Evolutionary conservation across 2,329 filamentous ascomycete species (phyloP), one percentile per base, ranked within the genome.

Genomic region (Ramularia endophylla): DNA sequence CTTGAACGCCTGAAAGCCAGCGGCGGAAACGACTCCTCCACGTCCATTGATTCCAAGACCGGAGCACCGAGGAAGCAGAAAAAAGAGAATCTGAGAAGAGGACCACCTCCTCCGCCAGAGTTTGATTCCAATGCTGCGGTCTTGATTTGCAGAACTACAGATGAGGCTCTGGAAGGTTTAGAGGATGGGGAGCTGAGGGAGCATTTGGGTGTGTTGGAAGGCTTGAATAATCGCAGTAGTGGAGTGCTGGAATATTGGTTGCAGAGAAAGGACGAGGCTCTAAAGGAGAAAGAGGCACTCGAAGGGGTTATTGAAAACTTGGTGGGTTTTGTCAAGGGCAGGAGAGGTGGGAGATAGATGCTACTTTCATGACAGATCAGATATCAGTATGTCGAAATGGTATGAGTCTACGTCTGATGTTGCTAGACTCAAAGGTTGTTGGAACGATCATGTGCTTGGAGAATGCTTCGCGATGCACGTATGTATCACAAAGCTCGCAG

Each of bases 231-330:
- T n/a, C 73, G 76, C 16, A 87, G 87, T 3, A 84, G 82, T 41
- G 78, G 86, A 44, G 80, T 89, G 28, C 70, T 95, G 38, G 85
- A 87, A 51, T 94, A 90, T 61, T 97, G 90, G 90, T 76, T 86
- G 54, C 85, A 86, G 69, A 73, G 81, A 55, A 83, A 85, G 39
- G 89, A 95, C 60, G 87, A 88, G 54, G 87, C 90, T 56, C 70
- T 94, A 50, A 86, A 86, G 29, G 90, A 97, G 60, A 83, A 92
- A 54, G 90, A 95, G 61, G 87, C 88, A 2, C 92, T 95, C 62
- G 90, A 97, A 62, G 88, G 87, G 1, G 90, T 97, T 12, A 95
- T 97, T 73, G 90, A 95, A 67, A 95, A 95, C 63, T 65, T 97
- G 51, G 90, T 95, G 31, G 62, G 61, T 3, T 64, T 62, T 38